Percentiles rank a stretch among this genome's conserved stretches.
phyloP scores from a whole-genome alignment of 202 grass and related monocot species.

The Schoenoplectus triqueter region DNA sequence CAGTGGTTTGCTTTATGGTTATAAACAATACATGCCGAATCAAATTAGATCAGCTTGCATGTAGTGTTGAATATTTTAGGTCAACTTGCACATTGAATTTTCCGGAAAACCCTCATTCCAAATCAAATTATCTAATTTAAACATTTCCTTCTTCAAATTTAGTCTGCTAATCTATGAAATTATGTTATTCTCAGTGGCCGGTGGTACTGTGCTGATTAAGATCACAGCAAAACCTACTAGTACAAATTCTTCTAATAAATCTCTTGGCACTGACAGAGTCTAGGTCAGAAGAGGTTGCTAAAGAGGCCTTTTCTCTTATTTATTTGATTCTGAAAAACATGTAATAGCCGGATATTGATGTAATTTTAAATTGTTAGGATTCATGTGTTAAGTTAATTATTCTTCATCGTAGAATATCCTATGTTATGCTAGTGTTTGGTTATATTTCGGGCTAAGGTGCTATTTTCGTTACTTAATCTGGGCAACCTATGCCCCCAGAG shows the following conservation, averaged over 20 bases:
- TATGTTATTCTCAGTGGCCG: background rate
- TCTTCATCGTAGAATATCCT: constrained; percentile 12
- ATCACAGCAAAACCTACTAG: background rate
- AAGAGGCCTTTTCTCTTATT: background rate
- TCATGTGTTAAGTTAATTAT: background rate
- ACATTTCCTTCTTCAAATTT: background rate
- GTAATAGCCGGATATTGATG: background rate
- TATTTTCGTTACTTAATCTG: no score
- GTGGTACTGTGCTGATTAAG: background rate
- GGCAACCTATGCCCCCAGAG: no score
- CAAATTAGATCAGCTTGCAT: background rate
- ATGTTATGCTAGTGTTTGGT: background rate
- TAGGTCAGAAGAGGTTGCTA: constrained; percentile 3
- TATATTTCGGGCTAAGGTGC: no score
- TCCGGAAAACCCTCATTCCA: constrained; percentile 9
- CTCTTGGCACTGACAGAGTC: background rate
- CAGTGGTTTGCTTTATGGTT: background rate
- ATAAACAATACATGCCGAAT: background rate
- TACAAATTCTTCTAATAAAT: constrained; percentile 6
- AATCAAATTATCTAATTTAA: background rate
- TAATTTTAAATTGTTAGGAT: background rate
- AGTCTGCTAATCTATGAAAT: background rate
- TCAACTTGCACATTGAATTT: background rate
- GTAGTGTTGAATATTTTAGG: background rate
- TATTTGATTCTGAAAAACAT: background rate